Evolutionary conservation across 2,329 filamentous ascomycete genomes (phyloP).

Genomic region (Verticillium nonalfalfae): DNA sequence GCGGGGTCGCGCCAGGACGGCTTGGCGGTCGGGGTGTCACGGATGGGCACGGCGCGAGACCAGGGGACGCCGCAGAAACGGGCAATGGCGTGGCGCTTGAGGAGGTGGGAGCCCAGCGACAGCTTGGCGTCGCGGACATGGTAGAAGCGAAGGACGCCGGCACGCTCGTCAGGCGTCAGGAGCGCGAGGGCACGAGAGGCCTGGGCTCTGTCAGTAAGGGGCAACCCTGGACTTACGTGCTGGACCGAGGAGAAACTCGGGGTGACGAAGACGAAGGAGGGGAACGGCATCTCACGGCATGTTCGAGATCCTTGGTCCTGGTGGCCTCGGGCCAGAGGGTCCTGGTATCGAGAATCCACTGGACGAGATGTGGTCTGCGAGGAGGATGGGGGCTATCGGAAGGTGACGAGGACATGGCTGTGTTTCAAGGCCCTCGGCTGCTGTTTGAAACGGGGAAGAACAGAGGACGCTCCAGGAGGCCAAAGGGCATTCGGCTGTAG

Average conservation of each 20-base stretch:
- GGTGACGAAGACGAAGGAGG: not conserved
- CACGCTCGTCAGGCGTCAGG: constrained; percentile 48
- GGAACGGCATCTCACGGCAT: constrained; percentile 28
- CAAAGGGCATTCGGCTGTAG: not conserved
- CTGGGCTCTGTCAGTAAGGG: constrained; percentile 22
- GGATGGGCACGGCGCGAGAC: constrained; percentile 48
- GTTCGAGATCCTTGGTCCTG: constrained; percentile 40
- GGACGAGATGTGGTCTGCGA: constrained; percentile 35
- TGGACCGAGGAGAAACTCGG: not conserved
- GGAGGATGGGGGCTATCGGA: constrained; percentile 2
- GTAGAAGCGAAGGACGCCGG: constrained; percentile 53
- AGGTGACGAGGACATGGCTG: not conserved
- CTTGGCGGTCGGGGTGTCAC: constrained; percentile 45
- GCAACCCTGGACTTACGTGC: not conserved
- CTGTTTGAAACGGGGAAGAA: not conserved
- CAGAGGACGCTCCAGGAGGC: not conserved
- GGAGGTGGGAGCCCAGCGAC: constrained; percentile 62
- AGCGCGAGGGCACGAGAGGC: constrained; percentile 48
- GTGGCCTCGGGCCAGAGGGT: constrained; percentile 46
- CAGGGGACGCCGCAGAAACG: constrained; percentile 54
- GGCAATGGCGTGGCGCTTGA: constrained; percentile 66
- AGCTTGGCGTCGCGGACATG: constrained; percentile 69
- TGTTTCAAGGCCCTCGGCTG: not conserved
- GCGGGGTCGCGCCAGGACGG: constrained; percentile 44
- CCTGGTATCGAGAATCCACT: constrained; percentile 59